Evolutionary conservation across 1,284 basidiomycete genomes (phyloP), one percentile per base, ranked within the genome.

Genomic region (Leccinum fallax): DNA sequence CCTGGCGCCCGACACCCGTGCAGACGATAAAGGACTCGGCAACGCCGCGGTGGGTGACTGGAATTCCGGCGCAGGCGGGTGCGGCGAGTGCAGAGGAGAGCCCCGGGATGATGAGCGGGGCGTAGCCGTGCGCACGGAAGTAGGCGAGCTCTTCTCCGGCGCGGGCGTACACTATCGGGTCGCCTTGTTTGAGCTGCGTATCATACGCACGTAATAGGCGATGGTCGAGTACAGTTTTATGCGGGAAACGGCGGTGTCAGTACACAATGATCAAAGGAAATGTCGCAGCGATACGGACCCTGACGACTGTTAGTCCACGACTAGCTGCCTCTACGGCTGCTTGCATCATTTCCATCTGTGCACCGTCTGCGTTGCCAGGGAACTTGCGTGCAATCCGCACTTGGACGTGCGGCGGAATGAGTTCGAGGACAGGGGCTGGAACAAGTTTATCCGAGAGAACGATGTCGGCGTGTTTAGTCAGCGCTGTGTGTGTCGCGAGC

Each of bases 381-480:
- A 97, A 98, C 75, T 99, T 99, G 67, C 91, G 90, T 15, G 97
- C 97, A 65, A 98, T 97, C 8, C 90, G 85, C 21, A 92, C 81
- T 63, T 87, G 81, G 2, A 89, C 84, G 34, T 78, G 83, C 5
- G 83, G 77, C 0, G 96, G 96, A 57, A 98, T 93, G n/a, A 98
- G 81, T 0, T 85, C 86, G 30, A 99, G 87, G 16, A 98, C 92
- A 13, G 90, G 88, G 7, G 90, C 84, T 0, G 97, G 97, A 1
- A 98, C 97, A n/a, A 99, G 90, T 74, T 99, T 99, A 80, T 98
- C 97, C 9, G 94, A 93, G 5, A 98, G 85, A 21, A 98, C 91
- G 40, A 98, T 80, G 65, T 96, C 87, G 1, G 95, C 93, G 9
- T 87, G 83, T 64, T 84, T 83, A 3, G 91, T 94, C 53, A 99